Percentiles rank a stretch among this genome's conserved stretches.
These are phyloP conservation scores for Anastatica hierochuntica DNA, from an alignment of 345 rosid species.

Conservation along the genomic window DNA sequence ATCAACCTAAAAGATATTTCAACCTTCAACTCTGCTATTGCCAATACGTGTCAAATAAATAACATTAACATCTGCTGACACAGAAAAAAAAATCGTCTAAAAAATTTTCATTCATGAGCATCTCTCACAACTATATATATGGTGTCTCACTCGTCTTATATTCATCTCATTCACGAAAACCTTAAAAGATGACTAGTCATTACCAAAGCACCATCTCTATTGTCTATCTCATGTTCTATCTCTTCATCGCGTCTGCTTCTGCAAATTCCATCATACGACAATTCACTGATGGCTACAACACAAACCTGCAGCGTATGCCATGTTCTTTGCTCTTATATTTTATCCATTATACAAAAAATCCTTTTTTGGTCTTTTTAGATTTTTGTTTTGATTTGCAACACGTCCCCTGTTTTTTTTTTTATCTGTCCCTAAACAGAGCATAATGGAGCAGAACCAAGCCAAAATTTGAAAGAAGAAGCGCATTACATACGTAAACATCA, in stretches of 20 bases:
- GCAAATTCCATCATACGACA: slow-evolving; percentile 6
- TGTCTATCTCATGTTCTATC: not conserved
- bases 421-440: not conserved
- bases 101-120: too few relatives aligned
- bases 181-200: not conserved
- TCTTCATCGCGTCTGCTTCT: not conserved
- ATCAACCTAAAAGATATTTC: too few relatives aligned
- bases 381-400: not conserved
- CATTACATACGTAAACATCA: not conserved
- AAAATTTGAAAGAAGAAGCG: too few relatives aligned
- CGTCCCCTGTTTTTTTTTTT: not conserved
- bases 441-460: not conserved
- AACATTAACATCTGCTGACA: too few relatives aligned
- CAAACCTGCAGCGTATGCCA: not conserved
- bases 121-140: too few relatives aligned
- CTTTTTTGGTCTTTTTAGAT: not conserved
- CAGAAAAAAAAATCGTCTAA: too few relatives aligned
- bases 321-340: not conserved
- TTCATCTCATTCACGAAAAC: not conserved
- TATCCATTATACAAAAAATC: not conserved
- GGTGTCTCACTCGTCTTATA: too few relatives aligned
- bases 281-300: slow-evolving; percentile 5
- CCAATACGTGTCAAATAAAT: too few relatives aligned
- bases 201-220: not conserved
- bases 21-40: too few relatives aligned